These are phyloP conservation scores for Aspergillus viridinutans DNA, from an alignment of 2,329 filamentous ascomycete genomes.

Conservation along the genomic window DNA sequence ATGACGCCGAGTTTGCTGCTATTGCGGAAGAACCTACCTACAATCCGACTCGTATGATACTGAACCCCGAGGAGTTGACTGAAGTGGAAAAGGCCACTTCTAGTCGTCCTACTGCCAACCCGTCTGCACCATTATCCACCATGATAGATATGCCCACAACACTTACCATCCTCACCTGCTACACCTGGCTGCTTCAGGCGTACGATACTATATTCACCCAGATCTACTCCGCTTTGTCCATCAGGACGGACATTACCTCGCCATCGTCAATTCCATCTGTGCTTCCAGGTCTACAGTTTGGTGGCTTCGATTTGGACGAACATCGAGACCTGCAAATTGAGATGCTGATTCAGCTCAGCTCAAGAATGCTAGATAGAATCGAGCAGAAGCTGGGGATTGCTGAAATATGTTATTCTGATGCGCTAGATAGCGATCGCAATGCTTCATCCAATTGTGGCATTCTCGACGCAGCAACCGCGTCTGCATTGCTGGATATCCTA, in stretches of 20 bases:
- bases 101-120: not conserved
- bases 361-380: not conserved
- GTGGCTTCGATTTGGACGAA: not conserved
- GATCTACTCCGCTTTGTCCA: not conserved
- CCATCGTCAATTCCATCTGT: not conserved
- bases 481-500: not conserved
- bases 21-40: not conserved
- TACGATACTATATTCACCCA: not conserved
- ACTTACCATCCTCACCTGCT: constrained; percentile 1
- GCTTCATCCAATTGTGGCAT: not conserved
- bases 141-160: not conserved
- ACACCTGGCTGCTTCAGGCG: not conserved
- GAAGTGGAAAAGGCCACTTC: not conserved
- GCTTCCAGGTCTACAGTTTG: not conserved
- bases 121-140: not conserved
- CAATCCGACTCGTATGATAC: not conserved
- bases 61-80: not conserved
- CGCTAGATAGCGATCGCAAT: not conserved
- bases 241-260: not conserved
- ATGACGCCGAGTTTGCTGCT: not conserved
- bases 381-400: not conserved
- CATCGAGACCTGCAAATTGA: not conserved
- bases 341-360: not conserved
- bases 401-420: not conserved
- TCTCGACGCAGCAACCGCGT: not conserved